Conservation (phyloP, 352 stramenopile genomes). For the Phytophthora foliorum region DNA sequence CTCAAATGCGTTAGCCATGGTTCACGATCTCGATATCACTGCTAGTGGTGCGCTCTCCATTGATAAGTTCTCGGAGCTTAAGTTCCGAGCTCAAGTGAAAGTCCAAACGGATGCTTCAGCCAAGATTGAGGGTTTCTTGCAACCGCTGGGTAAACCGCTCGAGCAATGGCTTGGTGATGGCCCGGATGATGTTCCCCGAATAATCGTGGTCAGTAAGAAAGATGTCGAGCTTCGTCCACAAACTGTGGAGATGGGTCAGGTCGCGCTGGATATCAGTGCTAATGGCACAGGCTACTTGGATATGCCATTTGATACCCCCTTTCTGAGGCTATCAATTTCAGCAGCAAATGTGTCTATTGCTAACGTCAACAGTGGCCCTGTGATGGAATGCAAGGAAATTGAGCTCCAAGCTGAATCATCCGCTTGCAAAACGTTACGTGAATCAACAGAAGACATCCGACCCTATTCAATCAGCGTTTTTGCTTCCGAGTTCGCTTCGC, state of each 20-base stretch:
- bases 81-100: conserved; percentile 54
- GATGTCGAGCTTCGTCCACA: conserved; percentile 60
- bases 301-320: conserved; percentile 70
- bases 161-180: conserved; percentile 1
- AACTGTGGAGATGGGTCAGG: conserved; percentile 56
- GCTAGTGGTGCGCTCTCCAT: conserved; percentile 46
- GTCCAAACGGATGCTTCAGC: conserved; percentile 40
- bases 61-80: conserved; percentile 80
- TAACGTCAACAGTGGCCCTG: conserved; percentile 57
- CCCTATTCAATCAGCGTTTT: conserved; percentile 62
- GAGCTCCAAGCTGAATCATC: conserved; percentile 49
- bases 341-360: conserved; percentile 58
- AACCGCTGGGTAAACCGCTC: conserved; percentile 41
- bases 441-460: conserved; percentile 14
- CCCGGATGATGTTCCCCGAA: conserved; percentile 24
- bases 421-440: conserved; percentile 46
- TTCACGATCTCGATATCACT: conserved; percentile 44
- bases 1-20: conserved; percentile 59
- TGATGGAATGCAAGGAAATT: conserved; percentile 53
- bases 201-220: conserved; percentile 45
- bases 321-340: conserved; percentile 53
- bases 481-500: conserved; percentile 40
- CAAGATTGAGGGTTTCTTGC: conserved; percentile 57
- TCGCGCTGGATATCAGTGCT: conserved; percentile 45
- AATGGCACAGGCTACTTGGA: conserved; percentile 45